Percentiles rank a stretch among this genome's conserved stretches.
Evolutionary conservation across 257 asterid genomes (phyloP).

Genomic region (Ajuga chamaepitys): DNA sequence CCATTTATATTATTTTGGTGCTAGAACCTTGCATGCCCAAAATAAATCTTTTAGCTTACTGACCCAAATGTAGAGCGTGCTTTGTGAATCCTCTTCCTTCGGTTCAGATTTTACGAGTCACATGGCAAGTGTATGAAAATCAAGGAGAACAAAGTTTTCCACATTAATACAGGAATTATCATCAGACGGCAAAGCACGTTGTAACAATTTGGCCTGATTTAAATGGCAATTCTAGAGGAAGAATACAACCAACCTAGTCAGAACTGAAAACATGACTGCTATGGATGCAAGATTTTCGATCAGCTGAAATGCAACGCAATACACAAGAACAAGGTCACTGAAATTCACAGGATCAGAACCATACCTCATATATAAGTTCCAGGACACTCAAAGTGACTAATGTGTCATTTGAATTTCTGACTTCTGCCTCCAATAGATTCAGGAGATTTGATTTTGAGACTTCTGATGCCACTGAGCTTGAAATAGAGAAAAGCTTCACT

Average conservation of each 20-base stretch:
- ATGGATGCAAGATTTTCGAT: neutral
- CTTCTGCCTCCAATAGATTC: constrained; percentile 70
- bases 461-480: constrained; percentile 66
- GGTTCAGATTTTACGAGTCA: neutral
- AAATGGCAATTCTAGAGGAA: neutral
- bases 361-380: constrained; percentile 90
- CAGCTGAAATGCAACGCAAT: neutral
- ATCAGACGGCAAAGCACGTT: neutral
- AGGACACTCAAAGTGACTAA: constrained; percentile 70
- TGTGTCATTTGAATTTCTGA: constrained; percentile 52
- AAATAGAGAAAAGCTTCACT: constrained; percentile 85
- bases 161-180: neutral
- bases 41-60: neutral
- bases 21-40: neutral
- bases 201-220: neutral
- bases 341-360: constrained; percentile 16
- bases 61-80: neutral
- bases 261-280: neutral
- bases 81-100: neutral
- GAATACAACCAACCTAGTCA: neutral
- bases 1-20: neutral
- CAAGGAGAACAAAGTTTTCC: neutral
- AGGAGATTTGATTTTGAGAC: constrained; percentile 67
- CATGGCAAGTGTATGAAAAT: neutral
- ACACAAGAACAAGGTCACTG: neutral